Conservation (phyloP, 345 rosid genomes). For the Erodium maritimum region DNA sequence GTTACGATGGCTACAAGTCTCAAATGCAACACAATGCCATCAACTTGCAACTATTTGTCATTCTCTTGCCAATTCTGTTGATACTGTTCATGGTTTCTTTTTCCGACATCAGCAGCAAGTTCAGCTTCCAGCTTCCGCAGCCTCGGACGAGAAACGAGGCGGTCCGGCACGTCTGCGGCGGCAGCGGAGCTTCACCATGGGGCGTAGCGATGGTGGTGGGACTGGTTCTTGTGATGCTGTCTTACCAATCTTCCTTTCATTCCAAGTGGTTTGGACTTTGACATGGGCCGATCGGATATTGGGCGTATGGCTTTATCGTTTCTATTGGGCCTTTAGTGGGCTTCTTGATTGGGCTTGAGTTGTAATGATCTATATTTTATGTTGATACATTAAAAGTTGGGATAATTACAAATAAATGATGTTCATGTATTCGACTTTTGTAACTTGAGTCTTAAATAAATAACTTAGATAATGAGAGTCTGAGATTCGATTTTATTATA, state of each 20-base stretch:
- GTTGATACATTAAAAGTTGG: too few species aligned
- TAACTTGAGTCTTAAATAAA: too few species aligned
- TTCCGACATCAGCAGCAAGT: slow-evolving; percentile 14
- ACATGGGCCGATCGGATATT: too few species aligned
- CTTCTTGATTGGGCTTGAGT: too few species aligned
- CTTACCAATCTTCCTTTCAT: slow-evolving; percentile 42
- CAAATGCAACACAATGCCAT: slow-evolving; percentile 18
- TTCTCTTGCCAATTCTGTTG: slow-evolving; percentile 25
- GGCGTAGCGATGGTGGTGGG: slow-evolving; percentile 26
- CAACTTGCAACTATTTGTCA: slow-evolving; percentile 28
- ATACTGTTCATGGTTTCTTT: slow-evolving; percentile 20
- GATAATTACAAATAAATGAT: too few species aligned
- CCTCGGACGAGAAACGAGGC: neutral
- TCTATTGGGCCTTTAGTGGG: too few species aligned
- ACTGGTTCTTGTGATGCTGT: slow-evolving; percentile 30
- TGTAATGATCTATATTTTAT: too few species aligned
- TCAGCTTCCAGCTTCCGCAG: slow-evolving; percentile 8
- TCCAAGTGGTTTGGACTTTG: slow-evolving; percentile 37
- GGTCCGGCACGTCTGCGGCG: neutral
- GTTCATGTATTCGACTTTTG: too few species aligned
- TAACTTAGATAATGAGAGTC: too few species aligned
- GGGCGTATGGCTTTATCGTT: too few species aligned
- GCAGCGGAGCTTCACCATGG: slow-evolving; percentile 24
- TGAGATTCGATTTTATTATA: too few species aligned
- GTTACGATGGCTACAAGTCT: slow-evolving; percentile 14